Evolutionary conservation across 371 early-diverging fungal species (phyloP).

Genomic region (Mucor piriformis): DNA sequence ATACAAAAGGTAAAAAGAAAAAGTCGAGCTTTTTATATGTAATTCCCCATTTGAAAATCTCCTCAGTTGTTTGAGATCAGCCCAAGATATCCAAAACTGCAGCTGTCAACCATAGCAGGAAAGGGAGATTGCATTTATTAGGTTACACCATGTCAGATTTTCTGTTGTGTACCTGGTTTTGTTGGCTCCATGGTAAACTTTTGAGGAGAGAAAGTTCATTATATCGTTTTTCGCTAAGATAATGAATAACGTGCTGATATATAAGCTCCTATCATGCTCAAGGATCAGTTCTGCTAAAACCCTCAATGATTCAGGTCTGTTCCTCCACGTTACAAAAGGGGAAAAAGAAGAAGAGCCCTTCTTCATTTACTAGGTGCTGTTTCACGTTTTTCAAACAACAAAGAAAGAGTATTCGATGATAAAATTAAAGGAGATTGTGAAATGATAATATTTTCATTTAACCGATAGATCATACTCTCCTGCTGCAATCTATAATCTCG

Average conservation of each 20-base stretch:
- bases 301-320: neutral
- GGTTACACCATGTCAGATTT: constrained; percentile 7
- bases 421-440: too few relatives aligned
- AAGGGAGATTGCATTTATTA: neutral
- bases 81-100: constrained; percentile 7
- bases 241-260: neutral
- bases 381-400: constrained; percentile 8
- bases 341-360: neutral
- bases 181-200: neutral
- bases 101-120: constrained; percentile 12
- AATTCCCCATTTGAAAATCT: neutral
- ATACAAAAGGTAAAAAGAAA: neutral
- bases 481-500: too few relatives aligned
- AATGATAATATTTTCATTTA: too few relatives aligned
- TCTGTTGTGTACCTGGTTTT: neutral
- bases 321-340: constrained; percentile 4
- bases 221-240: neutral
- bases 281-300: too few relatives aligned
- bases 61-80: constrained; percentile 18
- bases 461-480: neutral
- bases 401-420: neutral
- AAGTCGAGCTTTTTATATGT: constrained; percentile 4
- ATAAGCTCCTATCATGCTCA: neutral
- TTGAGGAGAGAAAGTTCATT: neutral
- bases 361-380: neutral